Evolutionary conservation across 257 asterid genomes (phyloP).

Genomic region (Solanum bulbocastanum): DNA sequence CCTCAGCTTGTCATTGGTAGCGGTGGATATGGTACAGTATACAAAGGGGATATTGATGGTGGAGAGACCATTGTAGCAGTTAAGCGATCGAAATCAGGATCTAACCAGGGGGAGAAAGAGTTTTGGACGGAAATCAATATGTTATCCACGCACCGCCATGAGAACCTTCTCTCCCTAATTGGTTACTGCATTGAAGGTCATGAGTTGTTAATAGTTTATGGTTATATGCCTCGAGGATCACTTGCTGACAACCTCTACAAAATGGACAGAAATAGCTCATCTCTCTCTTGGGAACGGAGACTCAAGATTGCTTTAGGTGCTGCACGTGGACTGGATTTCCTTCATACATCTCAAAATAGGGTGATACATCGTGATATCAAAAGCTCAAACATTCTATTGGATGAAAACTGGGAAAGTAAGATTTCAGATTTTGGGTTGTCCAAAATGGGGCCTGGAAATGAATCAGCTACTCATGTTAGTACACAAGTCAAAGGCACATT

Average conservation of each 20-base stretch:
- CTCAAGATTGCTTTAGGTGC: constrained; percentile 58
- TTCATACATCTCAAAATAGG: constrained; percentile 44
- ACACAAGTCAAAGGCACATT: constrained; percentile 50
- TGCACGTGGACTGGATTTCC: constrained; percentile 58
- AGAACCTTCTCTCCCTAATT: constrained; percentile 51
- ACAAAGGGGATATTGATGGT: constrained; percentile 43
- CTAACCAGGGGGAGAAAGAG: constrained; percentile 49
- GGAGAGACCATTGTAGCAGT: constrained; percentile 46
- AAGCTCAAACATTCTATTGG: constrained; percentile 61
- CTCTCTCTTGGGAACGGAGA: constrained; percentile 52
- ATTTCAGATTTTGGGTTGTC: constrained; percentile 70
- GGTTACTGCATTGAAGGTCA: constrained; percentile 59
- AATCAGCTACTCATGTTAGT: constrained; percentile 43
- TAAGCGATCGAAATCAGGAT: constrained; percentile 33
- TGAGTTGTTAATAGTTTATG: constrained; percentile 49
- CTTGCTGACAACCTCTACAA: constrained; percentile 48
- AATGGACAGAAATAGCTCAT: constrained; percentile 15
- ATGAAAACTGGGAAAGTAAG: constrained; percentile 61
- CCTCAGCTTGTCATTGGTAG: constrained; percentile 40
- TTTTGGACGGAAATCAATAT: constrained; percentile 52
- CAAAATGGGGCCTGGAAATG: constrained; percentile 52
- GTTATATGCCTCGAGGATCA: constrained; percentile 46
- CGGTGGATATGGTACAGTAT: constrained; percentile 70
- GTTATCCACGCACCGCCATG: constrained; percentile 48
- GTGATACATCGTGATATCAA: constrained; percentile 73